A percentile compares a stretch with the other conserved stretches of the same genome.
Evolutionary conservation across 345 rosid genomes (phyloP).

Genomic region (Xanthoceras sorbifolium): DNA sequence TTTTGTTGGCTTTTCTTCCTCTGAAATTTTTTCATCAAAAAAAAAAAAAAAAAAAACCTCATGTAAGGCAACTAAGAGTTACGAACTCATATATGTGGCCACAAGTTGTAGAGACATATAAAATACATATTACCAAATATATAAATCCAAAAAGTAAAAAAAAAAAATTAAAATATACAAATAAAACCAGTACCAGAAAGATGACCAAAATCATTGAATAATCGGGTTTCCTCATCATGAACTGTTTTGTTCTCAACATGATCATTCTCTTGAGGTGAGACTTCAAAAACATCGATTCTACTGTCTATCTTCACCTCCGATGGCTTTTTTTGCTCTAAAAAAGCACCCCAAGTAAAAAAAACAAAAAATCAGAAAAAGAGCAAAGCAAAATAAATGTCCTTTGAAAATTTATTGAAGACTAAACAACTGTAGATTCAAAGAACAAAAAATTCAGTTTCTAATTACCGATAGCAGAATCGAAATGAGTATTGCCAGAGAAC

Average conservation of each 20-base stretch:
- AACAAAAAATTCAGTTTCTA: neutral
- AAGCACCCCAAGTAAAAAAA: neutral
- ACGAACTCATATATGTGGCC: neutral
- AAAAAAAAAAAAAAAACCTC: conserved; percentile 15
- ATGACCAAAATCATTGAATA: neutral
- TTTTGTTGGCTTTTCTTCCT: conserved; percentile 39
- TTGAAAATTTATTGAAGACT: neutral
- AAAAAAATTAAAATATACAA: neutral
- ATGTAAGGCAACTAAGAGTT: conserved; percentile 6
- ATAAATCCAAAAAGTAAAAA: neutral
- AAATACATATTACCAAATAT: neutral
- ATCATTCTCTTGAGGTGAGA: neutral
- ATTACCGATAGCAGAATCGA: conserved; percentile 56
- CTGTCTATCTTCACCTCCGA: neutral
- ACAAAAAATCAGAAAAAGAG: neutral
- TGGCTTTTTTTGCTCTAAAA: neutral
- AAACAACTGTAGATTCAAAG: neutral
- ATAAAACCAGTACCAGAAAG: neutral
- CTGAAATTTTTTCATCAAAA: conserved; percentile 28
- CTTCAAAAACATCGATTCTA: neutral
- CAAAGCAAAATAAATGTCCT: neutral
- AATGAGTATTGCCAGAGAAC: conserved; percentile 52
- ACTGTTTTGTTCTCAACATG: neutral
- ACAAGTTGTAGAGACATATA: neutral
- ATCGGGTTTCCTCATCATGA: neutral